phyloP scores from a whole-genome alignment of 2,329 filamentous ascomycete genomes.

The Aspergillus vadensis region DNA sequence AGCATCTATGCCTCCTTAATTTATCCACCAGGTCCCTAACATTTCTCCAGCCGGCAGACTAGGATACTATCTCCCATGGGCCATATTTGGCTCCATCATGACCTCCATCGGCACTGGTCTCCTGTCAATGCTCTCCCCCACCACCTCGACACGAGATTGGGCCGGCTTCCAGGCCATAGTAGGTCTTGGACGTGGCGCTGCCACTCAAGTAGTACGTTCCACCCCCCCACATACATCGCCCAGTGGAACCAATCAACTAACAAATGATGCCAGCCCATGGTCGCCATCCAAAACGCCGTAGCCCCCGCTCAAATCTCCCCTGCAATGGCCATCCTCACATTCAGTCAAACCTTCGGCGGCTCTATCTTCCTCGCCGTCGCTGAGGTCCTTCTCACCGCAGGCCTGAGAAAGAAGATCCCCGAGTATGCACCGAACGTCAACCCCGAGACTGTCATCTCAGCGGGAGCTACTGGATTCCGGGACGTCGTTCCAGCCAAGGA shows the following conservation, averaged over 20 bases:
- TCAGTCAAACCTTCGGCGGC: conserved; percentile 46
- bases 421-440: conserved; percentile 39
- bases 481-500: conserved; percentile 32
- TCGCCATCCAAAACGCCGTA: conserved; percentile 45
- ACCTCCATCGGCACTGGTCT: conserved; percentile 43
- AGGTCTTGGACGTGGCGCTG: conserved; percentile 46
- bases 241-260: not conserved
- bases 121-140: conserved; percentile 43
- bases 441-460: conserved; percentile 39
- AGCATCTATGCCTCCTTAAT: not conserved
- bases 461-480: conserved; percentile 49
- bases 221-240: not conserved
- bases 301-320: conserved; percentile 39
- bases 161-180: conserved; percentile 52
- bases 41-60: conserved; percentile 24
- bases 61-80: conserved; percentile 40
- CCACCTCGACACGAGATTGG: conserved; percentile 44
- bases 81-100: conserved; percentile 33
- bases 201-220: conserved; percentile 26
- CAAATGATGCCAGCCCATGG: conserved; percentile 33
- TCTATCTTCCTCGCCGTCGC: conserved; percentile 55
- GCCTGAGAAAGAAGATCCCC: conserved; percentile 37
- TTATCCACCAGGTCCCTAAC: not conserved
- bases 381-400: conserved; percentile 53
- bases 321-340: conserved; percentile 45